phyloP scores from a whole-genome alignment of 805 yeast species.

The Suhomyces faveliae region DNA sequence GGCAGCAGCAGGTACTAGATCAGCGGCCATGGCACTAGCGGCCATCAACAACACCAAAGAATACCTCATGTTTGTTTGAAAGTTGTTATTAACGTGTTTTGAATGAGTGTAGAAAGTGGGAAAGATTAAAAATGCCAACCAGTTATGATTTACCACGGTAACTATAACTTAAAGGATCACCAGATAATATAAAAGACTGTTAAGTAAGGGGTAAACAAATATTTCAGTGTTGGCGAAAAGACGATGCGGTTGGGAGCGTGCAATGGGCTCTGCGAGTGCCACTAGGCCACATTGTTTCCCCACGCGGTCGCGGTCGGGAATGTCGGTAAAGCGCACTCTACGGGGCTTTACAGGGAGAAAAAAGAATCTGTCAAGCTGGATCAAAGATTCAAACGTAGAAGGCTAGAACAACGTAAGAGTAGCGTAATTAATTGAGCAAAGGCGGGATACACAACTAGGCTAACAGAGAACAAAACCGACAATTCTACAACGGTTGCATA shows the following conservation, averaged over 20 bases:
- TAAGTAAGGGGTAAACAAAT: background rate
- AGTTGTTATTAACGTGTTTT: background rate
- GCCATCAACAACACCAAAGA: constrained; percentile 2
- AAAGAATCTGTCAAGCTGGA: too few relatives aligned
- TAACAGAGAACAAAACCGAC: too few relatives aligned
- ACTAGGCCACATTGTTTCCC: background rate
- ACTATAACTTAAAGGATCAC: background rate
- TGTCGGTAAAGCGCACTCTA: background rate
- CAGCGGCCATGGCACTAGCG: constrained; percentile 7
- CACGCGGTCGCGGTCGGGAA: background rate
- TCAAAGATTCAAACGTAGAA: too few relatives aligned
- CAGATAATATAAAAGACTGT: background rate
- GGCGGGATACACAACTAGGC: too few relatives aligned
- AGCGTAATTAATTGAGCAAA: too few relatives aligned
- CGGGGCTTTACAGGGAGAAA: background rate
- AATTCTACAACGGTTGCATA: too few relatives aligned
- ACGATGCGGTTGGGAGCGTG: background rate
- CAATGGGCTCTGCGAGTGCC: background rate
- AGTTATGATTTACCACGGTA: background rate
- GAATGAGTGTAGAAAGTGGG: background rate
- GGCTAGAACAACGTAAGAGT: too few relatives aligned
- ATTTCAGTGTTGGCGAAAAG: background rate
- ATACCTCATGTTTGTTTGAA: background rate
- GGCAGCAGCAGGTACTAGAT: constrained; percentile 14
- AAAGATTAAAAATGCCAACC: background rate